Evolutionary conservation across 768 basidiomycete genomes (phyloP).

Genomic region (Pleurotus citrinopileatus): DNA sequence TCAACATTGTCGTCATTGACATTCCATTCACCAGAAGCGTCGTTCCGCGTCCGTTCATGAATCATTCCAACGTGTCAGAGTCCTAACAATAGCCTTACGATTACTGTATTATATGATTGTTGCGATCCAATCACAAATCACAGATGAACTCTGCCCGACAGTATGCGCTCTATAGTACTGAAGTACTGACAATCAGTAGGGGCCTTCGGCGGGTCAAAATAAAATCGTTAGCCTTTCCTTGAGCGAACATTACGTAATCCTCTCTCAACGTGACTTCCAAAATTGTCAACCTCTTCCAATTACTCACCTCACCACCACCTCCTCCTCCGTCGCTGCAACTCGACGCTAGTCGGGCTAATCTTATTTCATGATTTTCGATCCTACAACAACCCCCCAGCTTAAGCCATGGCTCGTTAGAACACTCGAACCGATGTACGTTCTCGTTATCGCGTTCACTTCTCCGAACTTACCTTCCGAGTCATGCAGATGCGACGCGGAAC

Average conservation of each 20-base stretch:
- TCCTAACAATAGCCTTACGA: no score
- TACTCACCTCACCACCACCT: constrained; percentile 1
- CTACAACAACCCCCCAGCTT: constrained; percentile 60
- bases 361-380: constrained; percentile 62
- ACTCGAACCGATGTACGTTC: constrained; percentile 84
- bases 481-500: constrained; percentile 92
- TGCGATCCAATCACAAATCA: no score
- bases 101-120: no score
- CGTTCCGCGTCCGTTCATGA: no score
- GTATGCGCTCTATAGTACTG: no score
- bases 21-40: no score
- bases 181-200: no score
- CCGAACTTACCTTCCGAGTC: constrained; percentile 19
- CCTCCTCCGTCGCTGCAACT: constrained; percentile 5
- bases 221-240: no score
- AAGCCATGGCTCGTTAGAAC: constrained; percentile 88
- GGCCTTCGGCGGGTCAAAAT: no score
- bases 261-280: constrained; percentile 2
- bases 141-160: no score
- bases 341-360: constrained; percentile 1
- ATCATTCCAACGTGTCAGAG: no score
- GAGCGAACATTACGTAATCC: neutral
- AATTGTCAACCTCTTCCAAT: neutral
- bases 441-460: constrained; percentile 8
- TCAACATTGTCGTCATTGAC: no score